Percentiles rank a stretch among this genome's conserved stretches.
These are phyloP conservation scores for Alternaria longipes DNA, from an alignment of 2,329 filamentous ascomycete genomes.

Conservation along the genomic window DNA sequence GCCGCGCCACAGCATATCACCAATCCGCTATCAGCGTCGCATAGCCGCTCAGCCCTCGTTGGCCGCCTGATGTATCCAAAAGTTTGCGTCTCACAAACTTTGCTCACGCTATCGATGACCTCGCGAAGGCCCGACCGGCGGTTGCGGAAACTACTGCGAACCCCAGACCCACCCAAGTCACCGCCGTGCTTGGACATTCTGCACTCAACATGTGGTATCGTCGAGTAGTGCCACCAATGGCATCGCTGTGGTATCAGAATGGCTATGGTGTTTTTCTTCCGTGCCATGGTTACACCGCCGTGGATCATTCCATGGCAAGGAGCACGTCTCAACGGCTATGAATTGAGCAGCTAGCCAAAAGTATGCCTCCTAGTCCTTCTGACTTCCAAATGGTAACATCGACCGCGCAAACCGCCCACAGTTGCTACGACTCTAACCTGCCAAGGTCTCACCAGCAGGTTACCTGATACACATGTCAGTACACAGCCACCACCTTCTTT, in stretches of 20 bases:
- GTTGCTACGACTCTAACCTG: not conserved
- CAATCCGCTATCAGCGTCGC: not conserved
- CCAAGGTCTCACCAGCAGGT: not conserved
- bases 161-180: not conserved
- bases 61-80: not conserved
- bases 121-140: not conserved
- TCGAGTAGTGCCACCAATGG: not conserved
- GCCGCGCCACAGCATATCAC: slow-evolving; percentile 13
- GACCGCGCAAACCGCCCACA: not conserved
- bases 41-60: slow-evolving; percentile 14
- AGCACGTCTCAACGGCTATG: not conserved
- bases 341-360: not conserved
- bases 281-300: not conserved
- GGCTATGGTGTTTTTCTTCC: not conserved
- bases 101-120: not conserved
- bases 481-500: not conserved
- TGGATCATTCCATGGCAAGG: not conserved
- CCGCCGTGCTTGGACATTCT: not conserved
- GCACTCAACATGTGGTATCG: not conserved
- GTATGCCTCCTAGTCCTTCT: not conserved
- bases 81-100: not conserved
- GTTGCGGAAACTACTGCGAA: slow-evolving; percentile 6
- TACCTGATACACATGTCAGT: not conserved
- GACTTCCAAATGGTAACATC: not conserved
- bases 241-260: not conserved